Base-by-base conservation (phyloP, 2,329 filamentous ascomycete species). In the Diaporthe velutina region DNA sequence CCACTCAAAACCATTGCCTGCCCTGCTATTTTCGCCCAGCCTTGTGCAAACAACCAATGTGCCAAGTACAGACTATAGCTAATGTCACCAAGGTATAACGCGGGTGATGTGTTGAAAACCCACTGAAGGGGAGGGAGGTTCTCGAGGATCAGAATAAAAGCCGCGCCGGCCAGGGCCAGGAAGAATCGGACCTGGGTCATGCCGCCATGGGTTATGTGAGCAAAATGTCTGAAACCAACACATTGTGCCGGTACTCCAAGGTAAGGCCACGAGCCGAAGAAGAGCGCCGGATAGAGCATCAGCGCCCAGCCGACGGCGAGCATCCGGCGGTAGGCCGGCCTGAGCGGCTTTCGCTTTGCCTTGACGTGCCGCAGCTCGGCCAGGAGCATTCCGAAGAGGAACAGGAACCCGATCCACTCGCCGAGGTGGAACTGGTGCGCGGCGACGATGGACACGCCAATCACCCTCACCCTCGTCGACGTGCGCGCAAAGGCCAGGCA, bases 21-120 rank as follows among this genome's bases (percentile, higher is more conserved):
- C n/a, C 25, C 35, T 38, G 58, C 8, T 1, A 17, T 12, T 15
- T 48, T 48, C 35, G 58, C 7, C 28, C 35, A 48, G 71, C 19
- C 57, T 38, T 28, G 87, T 10, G 88, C 80, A 4, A 88, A 79
- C 0, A 86, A 86, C 1, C 87, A 87, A 75, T 88, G 87, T 30
- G 88, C 81, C 9, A 88, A 80, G 77, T 88, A 88, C 48, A 88
- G 81, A 35, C 84, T 83, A 78, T 84, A 88, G 2, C 85, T 87
- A 67, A 88, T 84, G 40, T 84, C 82, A 19, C 86, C 87, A 12
- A 88, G 81, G 74, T 88, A 88, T 74, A 85, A 85, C 76, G 83
- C 84, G 77, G 87, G 84, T 2, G 79, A 78, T 4, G 79, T 80
- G 74, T 86, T 67, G 61, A 67, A 67, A 2, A 67, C 5, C 25